Percentiles rank a stretch among this genome's conserved stretches.
Conservation (phyloP, 306 rosid species). For the Sesbania bispinosa region DNA sequence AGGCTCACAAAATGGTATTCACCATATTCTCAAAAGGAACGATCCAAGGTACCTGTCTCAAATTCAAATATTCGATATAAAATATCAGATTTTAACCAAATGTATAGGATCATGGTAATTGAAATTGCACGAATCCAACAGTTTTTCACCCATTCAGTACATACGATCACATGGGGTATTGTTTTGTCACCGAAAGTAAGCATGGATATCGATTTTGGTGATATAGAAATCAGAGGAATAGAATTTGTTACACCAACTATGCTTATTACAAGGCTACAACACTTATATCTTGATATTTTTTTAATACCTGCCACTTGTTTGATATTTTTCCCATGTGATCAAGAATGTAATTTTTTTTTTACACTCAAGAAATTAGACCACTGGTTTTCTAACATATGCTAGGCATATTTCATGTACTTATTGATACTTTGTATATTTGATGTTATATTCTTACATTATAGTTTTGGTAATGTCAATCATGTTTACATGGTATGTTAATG, state of each 20-base stretch:
- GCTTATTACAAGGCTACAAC: too few relatives aligned
- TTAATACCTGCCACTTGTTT: neutral
- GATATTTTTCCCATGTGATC: neutral
- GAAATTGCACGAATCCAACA: neutral
- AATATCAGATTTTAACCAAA: neutral
- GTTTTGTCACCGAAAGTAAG: neutral
- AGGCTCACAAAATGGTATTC: slow-evolving; percentile 97
- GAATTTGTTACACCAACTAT: too few relatives aligned
- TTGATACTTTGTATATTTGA: neutral
- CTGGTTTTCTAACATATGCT: neutral
- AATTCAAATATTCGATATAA: neutral
- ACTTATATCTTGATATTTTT: too few relatives aligned
- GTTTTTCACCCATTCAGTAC: neutral
- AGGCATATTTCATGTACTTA: neutral
- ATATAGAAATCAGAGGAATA: neutral
- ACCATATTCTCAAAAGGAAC: slow-evolving; percentile 90
- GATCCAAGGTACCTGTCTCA: slow-evolving; percentile 67
- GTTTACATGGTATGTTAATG: too few relatives aligned
- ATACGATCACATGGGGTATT: neutral
- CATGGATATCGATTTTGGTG: neutral
- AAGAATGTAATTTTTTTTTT: neutral
- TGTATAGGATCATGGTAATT: neutral
- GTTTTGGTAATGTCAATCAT: too few relatives aligned
- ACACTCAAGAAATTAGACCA: neutral
- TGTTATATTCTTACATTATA: too few relatives aligned